Evolutionary conservation across 169 alveolate species (phyloP).

Genomic region (Plasmodium ovale): DNA sequence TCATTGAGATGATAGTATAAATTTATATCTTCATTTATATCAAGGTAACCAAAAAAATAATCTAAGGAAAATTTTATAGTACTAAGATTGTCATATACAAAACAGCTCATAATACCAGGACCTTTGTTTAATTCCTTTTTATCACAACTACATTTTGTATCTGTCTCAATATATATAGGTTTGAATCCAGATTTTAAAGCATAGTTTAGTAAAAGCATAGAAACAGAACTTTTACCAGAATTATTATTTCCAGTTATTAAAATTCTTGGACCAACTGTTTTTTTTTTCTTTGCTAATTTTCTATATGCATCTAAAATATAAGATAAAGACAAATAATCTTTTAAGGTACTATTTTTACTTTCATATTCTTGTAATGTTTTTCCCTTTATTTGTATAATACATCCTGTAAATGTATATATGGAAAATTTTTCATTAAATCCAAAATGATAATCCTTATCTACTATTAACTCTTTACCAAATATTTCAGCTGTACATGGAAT

Average conservation of each 20-base stretch:
- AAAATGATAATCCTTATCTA: conserved; percentile 86
- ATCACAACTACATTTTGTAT: conserved; percentile 82
- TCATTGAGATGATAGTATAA: conserved; percentile 78
- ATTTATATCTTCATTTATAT: conserved; percentile 84
- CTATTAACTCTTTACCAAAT: conserved; percentile 88
- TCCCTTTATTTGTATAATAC: conserved; percentile 90
- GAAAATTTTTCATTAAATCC: conserved; percentile 88
- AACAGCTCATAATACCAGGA: conserved; percentile 53
- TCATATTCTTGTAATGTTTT: conserved; percentile 90
- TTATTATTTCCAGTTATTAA: conserved; percentile 90
- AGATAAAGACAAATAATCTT: conserved; percentile 86
- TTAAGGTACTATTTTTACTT: conserved; percentile 88
- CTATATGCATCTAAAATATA: conserved; percentile 87
- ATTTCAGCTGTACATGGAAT: conserved; percentile 85
- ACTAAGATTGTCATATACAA: conserved; percentile 75
- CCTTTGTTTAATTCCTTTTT: conserved; percentile 52
- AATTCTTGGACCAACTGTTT: conserved; percentile 89
- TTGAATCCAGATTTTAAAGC: conserved; percentile 89
- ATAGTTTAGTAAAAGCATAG: conserved; percentile 86
- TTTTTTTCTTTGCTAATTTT: conserved; percentile 85
- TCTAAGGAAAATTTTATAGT: conserved; percentile 86
- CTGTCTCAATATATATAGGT: conserved; percentile 90
- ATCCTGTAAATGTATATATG: conserved; percentile 91
- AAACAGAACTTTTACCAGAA: conserved; percentile 91
- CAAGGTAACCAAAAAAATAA: conserved; percentile 87